Evolutionary conservation across 1,284 basidiomycete species (phyloP).

Genomic region (Sporisorium scitamineum): DNA sequence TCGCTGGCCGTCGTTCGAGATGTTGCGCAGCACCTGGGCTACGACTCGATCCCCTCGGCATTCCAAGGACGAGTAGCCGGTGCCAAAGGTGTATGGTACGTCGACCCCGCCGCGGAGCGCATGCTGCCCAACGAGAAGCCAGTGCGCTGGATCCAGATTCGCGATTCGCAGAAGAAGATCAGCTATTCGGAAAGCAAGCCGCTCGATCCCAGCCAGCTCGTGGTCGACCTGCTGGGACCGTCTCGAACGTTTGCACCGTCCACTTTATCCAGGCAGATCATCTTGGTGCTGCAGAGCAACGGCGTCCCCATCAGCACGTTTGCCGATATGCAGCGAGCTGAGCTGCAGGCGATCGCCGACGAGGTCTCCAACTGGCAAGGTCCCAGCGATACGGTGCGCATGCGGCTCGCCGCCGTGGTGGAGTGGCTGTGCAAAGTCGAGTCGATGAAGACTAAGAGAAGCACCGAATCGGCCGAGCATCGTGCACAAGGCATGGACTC

Average conservation of each 20-base stretch:
- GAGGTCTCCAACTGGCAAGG: conserved; percentile 34
- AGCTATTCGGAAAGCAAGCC: conserved; percentile 12
- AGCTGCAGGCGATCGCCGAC: conserved; percentile 27
- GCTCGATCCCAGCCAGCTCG: conserved; percentile 31
- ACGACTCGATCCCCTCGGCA: conserved; percentile 28
- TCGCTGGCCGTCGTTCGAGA: conserved; percentile 30
- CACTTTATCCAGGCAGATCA: conserved; percentile 50
- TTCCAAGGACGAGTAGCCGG: conserved; percentile 62
- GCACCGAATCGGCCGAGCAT: conserved; percentile 28
- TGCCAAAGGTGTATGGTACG: conserved; percentile 55
- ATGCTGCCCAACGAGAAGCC: conserved; percentile 9
- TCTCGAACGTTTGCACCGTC: conserved; percentile 36
- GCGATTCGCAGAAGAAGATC: conserved; percentile 63
- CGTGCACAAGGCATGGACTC: conserved; percentile 37
- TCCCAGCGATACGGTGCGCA: conserved; percentile 5
- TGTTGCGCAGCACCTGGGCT: conserved; percentile 21
- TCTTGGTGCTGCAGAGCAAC: conserved; percentile 34
- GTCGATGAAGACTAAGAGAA: conserved; percentile 21
- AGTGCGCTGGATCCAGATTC: conserved; percentile 45
- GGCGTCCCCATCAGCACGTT: conserved; percentile 35
- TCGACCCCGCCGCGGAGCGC: conserved; percentile 39
- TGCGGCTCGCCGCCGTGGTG: conserved; percentile 25
- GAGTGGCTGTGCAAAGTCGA: conserved; percentile 30
- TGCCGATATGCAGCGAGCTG: conserved; percentile 23
- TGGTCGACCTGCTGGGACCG: conserved; percentile 34